Percentiles rank a stretch among this genome's conserved stretches.
These are phyloP conservation scores for Sideroxylon spinosum DNA, from an alignment of 179 eudicot species.

Conservation along the genomic window DNA sequence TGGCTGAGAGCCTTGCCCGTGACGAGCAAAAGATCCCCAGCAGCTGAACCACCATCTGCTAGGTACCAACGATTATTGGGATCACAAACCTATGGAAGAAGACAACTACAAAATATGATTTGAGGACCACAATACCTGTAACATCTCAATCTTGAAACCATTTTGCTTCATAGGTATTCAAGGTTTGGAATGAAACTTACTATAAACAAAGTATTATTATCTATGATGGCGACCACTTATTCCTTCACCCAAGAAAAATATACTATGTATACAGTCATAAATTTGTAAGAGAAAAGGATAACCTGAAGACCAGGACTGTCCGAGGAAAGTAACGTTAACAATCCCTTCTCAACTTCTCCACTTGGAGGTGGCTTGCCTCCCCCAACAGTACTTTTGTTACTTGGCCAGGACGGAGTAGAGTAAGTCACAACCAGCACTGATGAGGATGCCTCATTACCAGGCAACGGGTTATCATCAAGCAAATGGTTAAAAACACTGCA, in stretches of 20 bases:
- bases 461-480: slow-evolving; percentile 83
- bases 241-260: neutral
- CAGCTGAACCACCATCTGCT: slow-evolving; percentile 65
- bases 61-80: slow-evolving; percentile 89
- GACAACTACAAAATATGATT: slow-evolving; percentile 28
- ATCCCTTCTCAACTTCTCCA: slow-evolving; percentile 79
- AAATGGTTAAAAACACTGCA: slow-evolving; percentile 76
- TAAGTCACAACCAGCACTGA: slow-evolving; percentile 77
- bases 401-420: slow-evolving; percentile 47
- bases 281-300: slow-evolving; percentile 1
- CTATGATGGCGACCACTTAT: neutral
- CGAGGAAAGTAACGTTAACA: slow-evolving; percentile 60
- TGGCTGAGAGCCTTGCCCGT: slow-evolving; percentile 89
- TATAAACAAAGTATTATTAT: neutral
- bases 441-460: slow-evolving; percentile 69
- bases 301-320: slow-evolving; percentile 92
- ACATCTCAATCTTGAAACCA: neutral
- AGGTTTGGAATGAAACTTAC: neutral
- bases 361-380: slow-evolving; percentile 48
- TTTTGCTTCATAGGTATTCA: slow-evolving; percentile 7
- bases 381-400: slow-evolving; percentile 56
- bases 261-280: neutral
- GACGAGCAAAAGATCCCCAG: slow-evolving; percentile 68
- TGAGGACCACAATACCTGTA: slow-evolving; percentile 10
- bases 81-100: slow-evolving; percentile 65